phyloP scores from a whole-genome alignment of 257 asterid species.

The Lithospermum erythrorhizon region DNA sequence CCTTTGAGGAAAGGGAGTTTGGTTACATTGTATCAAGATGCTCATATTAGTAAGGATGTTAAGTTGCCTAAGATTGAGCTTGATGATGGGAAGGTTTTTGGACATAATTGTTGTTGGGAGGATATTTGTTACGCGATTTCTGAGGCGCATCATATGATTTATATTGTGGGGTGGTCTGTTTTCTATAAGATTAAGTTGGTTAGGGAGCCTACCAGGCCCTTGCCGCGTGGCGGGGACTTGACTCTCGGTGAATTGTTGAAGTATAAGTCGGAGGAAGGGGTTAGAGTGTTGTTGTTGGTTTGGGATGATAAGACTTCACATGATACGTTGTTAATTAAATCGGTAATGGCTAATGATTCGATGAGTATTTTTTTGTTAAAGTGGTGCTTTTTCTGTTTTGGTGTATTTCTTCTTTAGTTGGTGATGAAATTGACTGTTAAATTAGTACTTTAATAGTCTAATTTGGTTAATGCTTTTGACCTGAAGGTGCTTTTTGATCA shows the following conservation, averaged over 20 bases:
- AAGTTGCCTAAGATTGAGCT: slow-evolving; percentile 42
- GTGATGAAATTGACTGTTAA: not conserved
- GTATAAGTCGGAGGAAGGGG: slow-evolving; percentile 92
- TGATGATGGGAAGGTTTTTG: slow-evolving; percentile 39
- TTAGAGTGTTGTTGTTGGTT: slow-evolving; percentile 70
- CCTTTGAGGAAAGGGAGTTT: slow-evolving; percentile 68
- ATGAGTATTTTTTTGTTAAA: not conserved
- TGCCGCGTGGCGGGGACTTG: slow-evolving; percentile 83
- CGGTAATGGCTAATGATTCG: slow-evolving; percentile 34
- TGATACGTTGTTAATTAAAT: slow-evolving; percentile 40
- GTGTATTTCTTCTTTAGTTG: not conserved
- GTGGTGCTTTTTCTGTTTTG: not conserved
- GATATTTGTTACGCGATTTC: slow-evolving; percentile 72
- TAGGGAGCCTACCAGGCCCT: slow-evolving; percentile 60
- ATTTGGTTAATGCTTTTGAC: no score
- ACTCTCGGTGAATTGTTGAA: slow-evolving; percentile 84
- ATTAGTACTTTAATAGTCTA: no score
- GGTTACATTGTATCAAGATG: slow-evolving; percentile 80
- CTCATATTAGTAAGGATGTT: slow-evolving; percentile 35
- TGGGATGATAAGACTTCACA: slow-evolving; percentile 99
- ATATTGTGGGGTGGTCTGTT: slow-evolving; percentile 91
- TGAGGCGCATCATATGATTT: slow-evolving; percentile 85
- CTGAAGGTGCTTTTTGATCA: no score
- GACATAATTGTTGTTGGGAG: slow-evolving; percentile 67
- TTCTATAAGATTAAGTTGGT: slow-evolving; percentile 58